Evolutionary conservation across 2,329 filamentous ascomycete species (phyloP).

Genomic region (Arthrobotrys megalospora): DNA sequence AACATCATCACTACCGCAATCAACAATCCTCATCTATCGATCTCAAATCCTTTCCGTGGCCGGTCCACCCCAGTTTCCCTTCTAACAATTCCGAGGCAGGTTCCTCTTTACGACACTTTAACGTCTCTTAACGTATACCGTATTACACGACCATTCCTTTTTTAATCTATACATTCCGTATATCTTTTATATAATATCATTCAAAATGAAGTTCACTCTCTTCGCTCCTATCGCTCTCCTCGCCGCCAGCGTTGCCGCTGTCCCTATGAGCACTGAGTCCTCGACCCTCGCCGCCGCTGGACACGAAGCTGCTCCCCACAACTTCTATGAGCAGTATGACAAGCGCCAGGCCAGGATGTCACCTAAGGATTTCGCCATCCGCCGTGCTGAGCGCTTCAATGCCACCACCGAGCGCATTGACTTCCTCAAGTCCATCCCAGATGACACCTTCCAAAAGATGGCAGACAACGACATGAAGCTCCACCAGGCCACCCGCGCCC

Average conservation of each 20-base stretch:
- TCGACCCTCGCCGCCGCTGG: conserved; percentile 21
- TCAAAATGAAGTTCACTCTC: conserved; percentile 51
- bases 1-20: conserved; percentile 13
- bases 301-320: conserved; percentile 1
- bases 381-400: conserved; percentile 35
- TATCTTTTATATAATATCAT: conserved; percentile 26
- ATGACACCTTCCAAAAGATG: conserved; percentile 40
- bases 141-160: conserved; percentile 36
- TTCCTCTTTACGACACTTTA: conserved; percentile 39
- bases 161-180: conserved; percentile 6
- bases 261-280: conserved; percentile 5
- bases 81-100: conserved; percentile 41
- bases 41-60: conserved; percentile 30
- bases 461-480: conserved; percentile 68
- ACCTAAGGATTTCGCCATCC: conserved; percentile 36
- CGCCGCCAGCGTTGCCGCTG: conserved; percentile 10
- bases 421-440: conserved; percentile 38
- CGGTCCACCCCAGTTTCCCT: conserved; percentile 44
- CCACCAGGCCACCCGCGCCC: conserved; percentile 68
- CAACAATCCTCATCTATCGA: conserved; percentile 35
- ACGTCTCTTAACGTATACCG: conserved; percentile 40
- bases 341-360: conserved; percentile 28
- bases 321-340: conserved; percentile 15
- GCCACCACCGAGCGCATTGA: conserved; percentile 31
- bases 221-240: conserved; percentile 32